Percentiles rank a stretch among this genome's conserved stretches.
Evolutionary conservation across 1,284 basidiomycete genomes (phyloP).

Genomic region (Irpex sp.): DNA sequence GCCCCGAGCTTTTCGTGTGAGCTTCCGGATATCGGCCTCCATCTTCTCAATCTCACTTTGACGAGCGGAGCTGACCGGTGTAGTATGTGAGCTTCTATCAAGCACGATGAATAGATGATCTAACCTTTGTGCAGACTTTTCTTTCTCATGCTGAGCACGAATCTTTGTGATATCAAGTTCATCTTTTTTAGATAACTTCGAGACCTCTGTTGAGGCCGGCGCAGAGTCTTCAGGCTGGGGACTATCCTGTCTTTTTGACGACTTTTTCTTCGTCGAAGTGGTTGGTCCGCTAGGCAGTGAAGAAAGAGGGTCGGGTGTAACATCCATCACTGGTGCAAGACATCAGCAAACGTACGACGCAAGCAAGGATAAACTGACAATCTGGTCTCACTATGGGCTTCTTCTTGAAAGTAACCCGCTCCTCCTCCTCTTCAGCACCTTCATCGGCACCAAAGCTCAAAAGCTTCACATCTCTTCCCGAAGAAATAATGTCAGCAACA

Average conservation of each 20-base stretch:
- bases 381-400: slow-evolving; percentile 81
- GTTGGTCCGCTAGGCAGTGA: slow-evolving; percentile 23
- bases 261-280: slow-evolving; percentile 17
- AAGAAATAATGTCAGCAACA: neutral
- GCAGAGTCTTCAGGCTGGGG: slow-evolving; percentile 8
- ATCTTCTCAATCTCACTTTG: slow-evolving; percentile 82
- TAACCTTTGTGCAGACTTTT: slow-evolving; percentile 57
- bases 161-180: slow-evolving; percentile 56
- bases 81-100: neutral
- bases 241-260: slow-evolving; percentile 18
- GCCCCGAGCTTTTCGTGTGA: slow-evolving; percentile 52
- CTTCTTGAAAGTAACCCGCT: slow-evolving; percentile 56
- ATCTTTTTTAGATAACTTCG: slow-evolving; percentile 38
- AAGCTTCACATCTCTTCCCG: slow-evolving; percentile 75
- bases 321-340: slow-evolving; percentile 46
- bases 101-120: slow-evolving; percentile 13
- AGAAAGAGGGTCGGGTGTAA: slow-evolving; percentile 23
- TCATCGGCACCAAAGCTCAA: slow-evolving; percentile 87
- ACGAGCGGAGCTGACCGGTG: slow-evolving; percentile 53
- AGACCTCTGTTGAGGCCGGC: slow-evolving; percentile 15
- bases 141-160: slow-evolving; percentile 68
- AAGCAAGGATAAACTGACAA: slow-evolving; percentile 46
- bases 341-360: neutral
- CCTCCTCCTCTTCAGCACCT: slow-evolving; percentile 52
- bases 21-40: slow-evolving; percentile 82